A percentile compares a stretch with the other conserved stretches of the same genome.
Evolutionary conservation across 129 eudicot species (phyloP).

Genomic region (Flaveria sonorensis): DNA sequence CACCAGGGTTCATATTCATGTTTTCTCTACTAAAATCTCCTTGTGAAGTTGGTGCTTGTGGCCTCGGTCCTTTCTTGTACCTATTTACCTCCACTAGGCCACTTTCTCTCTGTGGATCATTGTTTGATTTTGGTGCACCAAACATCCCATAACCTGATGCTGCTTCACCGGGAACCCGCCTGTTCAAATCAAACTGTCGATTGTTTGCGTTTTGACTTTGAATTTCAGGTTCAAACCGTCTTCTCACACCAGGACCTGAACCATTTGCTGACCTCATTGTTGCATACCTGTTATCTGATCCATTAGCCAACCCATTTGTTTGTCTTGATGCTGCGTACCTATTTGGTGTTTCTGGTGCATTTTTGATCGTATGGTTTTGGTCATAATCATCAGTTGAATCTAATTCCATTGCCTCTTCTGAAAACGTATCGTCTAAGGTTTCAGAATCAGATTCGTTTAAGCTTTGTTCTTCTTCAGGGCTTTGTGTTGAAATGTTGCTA

Average conservation of each 20-base stretch:
- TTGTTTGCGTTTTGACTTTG: conserved; percentile 32
- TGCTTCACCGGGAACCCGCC: conserved; percentile 25
- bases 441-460: conserved; percentile 31
- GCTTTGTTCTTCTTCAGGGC: conserved; percentile 25
- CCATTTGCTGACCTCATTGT: conserved; percentile 1
- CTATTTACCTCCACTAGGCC: conserved; percentile 45
- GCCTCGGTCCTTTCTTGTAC: conserved; percentile 44
- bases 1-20: conserved; percentile 31
- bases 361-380: conserved; percentile 11
- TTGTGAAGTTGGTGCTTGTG: conserved; percentile 20
- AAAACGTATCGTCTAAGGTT: conserved; percentile 16
- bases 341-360: conserved; percentile 40
- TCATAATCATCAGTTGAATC: conserved; percentile 39
- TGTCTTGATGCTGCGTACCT: conserved; percentile 30
- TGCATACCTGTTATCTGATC: conserved; percentile 33
- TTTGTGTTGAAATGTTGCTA: conserved; percentile 26
- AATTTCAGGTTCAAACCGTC: conserved; percentile 32
- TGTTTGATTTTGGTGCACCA: conserved; percentile 25
- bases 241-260: conserved; percentile 15
- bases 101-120: conserved; percentile 19
- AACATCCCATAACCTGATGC: conserved; percentile 46
- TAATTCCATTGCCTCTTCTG: conserved; percentile 27
- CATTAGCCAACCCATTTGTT: conserved; percentile 10
- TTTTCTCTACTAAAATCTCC: conserved; percentile 39
- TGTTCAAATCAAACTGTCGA: conserved; percentile 24